Conservation (phyloP, 2,329 filamentous ascomycete species). For the Claviceps sp. region DNA sequence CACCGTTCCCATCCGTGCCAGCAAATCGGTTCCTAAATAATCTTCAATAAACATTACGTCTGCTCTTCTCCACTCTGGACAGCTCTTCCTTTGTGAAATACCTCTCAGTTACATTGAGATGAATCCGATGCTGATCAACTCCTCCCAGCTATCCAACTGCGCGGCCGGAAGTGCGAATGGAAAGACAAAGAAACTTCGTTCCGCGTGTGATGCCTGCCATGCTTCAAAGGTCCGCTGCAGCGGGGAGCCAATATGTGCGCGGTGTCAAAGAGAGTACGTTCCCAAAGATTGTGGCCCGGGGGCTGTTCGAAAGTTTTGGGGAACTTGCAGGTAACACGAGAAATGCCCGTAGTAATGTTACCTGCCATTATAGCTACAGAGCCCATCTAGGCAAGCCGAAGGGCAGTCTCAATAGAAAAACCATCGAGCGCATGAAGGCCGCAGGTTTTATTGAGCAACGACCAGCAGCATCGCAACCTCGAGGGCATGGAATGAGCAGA, state of each 20-base stretch:
- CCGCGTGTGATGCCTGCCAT: conserved; percentile 5
- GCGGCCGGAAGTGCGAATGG: neutral
- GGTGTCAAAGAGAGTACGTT: neutral
- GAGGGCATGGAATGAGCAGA: neutral
- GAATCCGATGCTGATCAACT: neutral
- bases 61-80: too few species aligned
- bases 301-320: neutral
- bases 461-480: neutral
- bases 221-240: conserved; percentile 4
- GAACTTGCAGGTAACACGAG: neutral
- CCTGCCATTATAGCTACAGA: neutral
- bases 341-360: neutral
- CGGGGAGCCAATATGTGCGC: conserved; percentile 1
- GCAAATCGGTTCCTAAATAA: too few species aligned
- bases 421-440: neutral
- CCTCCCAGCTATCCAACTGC: neutral
- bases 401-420: neutral
- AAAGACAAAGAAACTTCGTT: conserved; percentile 2
- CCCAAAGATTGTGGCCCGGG: neutral
- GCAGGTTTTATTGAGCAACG: neutral
- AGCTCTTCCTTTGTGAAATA: neutral
- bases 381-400: neutral
- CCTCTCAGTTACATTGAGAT: neutral
- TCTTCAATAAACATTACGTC: too few species aligned
- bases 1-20: too few species aligned